phyloP scores from a whole-genome alignment of 2,329 filamentous ascomycete genomes.

The Botrytis pseudocinerea region DNA sequence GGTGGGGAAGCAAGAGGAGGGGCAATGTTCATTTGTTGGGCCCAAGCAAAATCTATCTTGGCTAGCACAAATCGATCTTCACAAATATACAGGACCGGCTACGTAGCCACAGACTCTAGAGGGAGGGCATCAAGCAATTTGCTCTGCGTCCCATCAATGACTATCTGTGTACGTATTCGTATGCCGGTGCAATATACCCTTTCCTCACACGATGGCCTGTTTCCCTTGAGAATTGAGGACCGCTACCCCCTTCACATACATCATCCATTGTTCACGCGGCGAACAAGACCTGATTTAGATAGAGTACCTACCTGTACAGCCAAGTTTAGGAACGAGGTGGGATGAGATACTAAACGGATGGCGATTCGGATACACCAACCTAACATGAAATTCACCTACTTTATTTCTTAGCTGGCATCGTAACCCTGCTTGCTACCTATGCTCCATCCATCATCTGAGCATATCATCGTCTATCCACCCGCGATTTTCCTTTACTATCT shows the following conservation, averaged over 20 bases:
- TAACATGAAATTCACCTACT: slow-evolving; percentile 13
- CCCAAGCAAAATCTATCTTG: slow-evolving; percentile 8
- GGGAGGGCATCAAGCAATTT: background rate
- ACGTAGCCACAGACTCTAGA: background rate
- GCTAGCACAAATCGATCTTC: slow-evolving; percentile 2
- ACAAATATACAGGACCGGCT: background rate
- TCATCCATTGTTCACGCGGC: slow-evolving; percentile 12
- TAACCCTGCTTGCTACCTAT: slow-evolving; percentile 10
- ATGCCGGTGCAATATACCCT: too few relatives aligned
- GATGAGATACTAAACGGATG: slow-evolving; percentile 5
- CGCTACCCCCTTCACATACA: background rate
- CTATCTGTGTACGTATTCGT: background rate
- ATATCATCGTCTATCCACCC: slow-evolving; percentile 16
- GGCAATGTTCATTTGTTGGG: slow-evolving; percentile 16
- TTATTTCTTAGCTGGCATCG: background rate
- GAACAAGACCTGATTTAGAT: slow-evolving; percentile 13
- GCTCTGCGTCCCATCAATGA: background rate
- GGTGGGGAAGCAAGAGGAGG: slow-evolving; percentile 17
- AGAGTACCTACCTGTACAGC: background rate
- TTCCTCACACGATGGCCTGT: background rate
- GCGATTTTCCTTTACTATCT: background rate
- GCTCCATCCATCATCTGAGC: slow-evolving; percentile 18
- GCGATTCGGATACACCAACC: slow-evolving; percentile 7
- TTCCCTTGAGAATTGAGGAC: slow-evolving; percentile 6
- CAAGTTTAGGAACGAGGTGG: background rate